Evolutionary conservation across 2,329 filamentous ascomycete species (phyloP), one percentile per base, ranked within the genome.

Genomic region (Epichloe gansuensis): DNA sequence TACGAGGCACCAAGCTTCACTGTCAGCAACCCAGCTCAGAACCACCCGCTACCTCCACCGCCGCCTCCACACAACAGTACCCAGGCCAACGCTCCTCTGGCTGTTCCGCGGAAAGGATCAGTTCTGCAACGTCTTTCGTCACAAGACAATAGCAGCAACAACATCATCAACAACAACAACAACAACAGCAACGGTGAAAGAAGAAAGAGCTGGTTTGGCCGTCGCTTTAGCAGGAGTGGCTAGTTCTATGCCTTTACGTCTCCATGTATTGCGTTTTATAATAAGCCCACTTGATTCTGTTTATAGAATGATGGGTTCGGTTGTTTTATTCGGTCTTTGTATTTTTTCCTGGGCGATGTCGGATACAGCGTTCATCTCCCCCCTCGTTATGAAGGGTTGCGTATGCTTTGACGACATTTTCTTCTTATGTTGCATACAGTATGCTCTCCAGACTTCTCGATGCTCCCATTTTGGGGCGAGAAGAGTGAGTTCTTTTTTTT

Each of bases 181-280:
- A 49, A 3, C 11, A 49, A 40, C 11, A 50, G 44, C 13, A 51
- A 23, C 7, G 63, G 64, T 12, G 85, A 89, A 55, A 95, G 95
- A 75, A 78, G 87, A 57, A 90, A 89, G 76, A 93, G 89, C 65
- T 95, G 90, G 89, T 83, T 97, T 61, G 81, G 86, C 63, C 81
- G 82, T 60, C 78, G 83, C 51, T 93, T 95, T 67, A 93, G 85
- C 74, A 89, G 76, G 64, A 68, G 43, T 34, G 43, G 51, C 47
- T 58, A 55, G 49, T n/a, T n/a, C n/a, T 23, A 13, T 27, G 41
- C 13, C 13, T 35, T n/a, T 11, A 11, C 27, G 9, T 47, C 15
- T 23, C 12, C 9, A 23, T 41, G 8, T 9, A 38, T 39, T 8
- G 35, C 15, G 27, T 42, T 38, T 36, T 36, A 11, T 53, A 15